Evolutionary conservation across 2,329 filamentous ascomycete species (phyloP).

Genomic region (Verticillium nubilum): DNA sequence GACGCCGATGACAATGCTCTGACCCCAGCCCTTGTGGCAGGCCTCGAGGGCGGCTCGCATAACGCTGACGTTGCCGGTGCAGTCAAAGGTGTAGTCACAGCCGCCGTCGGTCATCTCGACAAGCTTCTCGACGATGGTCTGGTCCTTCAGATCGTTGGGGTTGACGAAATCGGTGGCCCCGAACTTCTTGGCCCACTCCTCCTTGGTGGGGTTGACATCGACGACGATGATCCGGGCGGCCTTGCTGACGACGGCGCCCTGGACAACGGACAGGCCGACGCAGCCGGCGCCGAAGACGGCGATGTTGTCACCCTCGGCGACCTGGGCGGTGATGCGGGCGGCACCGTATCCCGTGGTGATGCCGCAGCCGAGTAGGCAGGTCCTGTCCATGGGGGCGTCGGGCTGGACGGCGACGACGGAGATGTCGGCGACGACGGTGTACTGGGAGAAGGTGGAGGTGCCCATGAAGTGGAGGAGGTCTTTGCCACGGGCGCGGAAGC

Average conservation of each 20-base stretch:
- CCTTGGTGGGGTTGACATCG: constrained; percentile 79
- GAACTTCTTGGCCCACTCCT: constrained; percentile 90
- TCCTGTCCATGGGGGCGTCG: constrained; percentile 91
- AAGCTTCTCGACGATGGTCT: constrained; percentile 86
- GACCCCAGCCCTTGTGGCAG: constrained; percentile 98
- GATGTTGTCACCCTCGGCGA: constrained; percentile 84
- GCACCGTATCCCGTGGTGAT: constrained; percentile 99
- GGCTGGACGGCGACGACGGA: constrained; percentile 90
- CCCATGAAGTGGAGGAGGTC: constrained; percentile 99
- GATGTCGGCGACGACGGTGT: constrained; percentile 97
- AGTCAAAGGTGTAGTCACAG: constrained; percentile 99
- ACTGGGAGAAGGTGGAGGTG: constrained; percentile 97
- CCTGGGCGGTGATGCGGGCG: constrained; percentile 84
- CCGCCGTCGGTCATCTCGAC: constrained; percentile 98
- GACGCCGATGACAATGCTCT: constrained; percentile 97
- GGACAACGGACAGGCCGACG: constrained; percentile 90
- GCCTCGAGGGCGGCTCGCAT: constrained; percentile 95
- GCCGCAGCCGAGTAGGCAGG: constrained; percentile 92
- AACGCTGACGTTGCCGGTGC: constrained; percentile 92
- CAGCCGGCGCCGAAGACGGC: constrained; percentile 95
- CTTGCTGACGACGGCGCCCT: constrained; percentile 83
- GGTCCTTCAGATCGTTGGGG: constrained; percentile 69
- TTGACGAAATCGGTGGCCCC: constrained; percentile 97
- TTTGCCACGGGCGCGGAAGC: constrained; percentile 93
- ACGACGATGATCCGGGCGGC: constrained; percentile 71